Evolutionary conservation across 169 alveolate genomes (phyloP).

Genomic region (Cryptosporidium xiaoi): DNA sequence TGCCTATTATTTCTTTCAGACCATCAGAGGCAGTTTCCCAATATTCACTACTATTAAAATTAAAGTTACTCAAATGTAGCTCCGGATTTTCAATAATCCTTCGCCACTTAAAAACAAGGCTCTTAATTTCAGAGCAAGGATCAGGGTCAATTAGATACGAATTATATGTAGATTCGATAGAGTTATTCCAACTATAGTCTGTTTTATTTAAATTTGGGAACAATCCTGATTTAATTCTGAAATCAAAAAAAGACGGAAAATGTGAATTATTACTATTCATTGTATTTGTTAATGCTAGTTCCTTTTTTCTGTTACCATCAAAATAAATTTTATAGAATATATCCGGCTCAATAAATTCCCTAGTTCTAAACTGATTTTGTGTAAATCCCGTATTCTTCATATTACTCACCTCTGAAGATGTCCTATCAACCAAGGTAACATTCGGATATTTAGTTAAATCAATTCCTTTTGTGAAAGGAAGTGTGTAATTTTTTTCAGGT

Average conservation of each 20-base stretch:
- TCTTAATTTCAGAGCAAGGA: slow-evolving; percentile 26
- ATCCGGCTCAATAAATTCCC: background rate
- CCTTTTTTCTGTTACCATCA: background rate
- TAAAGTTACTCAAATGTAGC: slow-evolving; percentile 17
- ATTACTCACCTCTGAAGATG: slow-evolving; percentile 2
- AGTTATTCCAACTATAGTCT: background rate
- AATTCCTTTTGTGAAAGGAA: slow-evolving; percentile 82
- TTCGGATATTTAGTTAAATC: slow-evolving; percentile 81
- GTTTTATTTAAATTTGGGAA: background rate
- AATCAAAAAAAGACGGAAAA: background rate
- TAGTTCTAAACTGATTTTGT: background rate
- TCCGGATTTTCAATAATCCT: slow-evolving; percentile 46
- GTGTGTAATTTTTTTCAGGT: slow-evolving; percentile 79
- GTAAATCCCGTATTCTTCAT: background rate
- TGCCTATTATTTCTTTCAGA: slow-evolving; percentile 3
- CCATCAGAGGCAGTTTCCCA: slow-evolving; percentile 16
- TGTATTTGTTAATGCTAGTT: background rate
- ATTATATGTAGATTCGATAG: background rate
- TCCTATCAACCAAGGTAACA: slow-evolving; percentile 83
- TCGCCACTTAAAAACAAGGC: slow-evolving; percentile 38
- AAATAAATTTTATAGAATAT: too few relatives aligned
- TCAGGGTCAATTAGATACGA: slow-evolving; percentile 20
- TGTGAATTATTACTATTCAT: background rate
- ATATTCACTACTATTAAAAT: slow-evolving; percentile 25
- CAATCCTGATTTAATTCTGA: background rate